Base-by-base conservation (phyloP, 768 basidiomycete species). In the Termitomyces sp. region DNA sequence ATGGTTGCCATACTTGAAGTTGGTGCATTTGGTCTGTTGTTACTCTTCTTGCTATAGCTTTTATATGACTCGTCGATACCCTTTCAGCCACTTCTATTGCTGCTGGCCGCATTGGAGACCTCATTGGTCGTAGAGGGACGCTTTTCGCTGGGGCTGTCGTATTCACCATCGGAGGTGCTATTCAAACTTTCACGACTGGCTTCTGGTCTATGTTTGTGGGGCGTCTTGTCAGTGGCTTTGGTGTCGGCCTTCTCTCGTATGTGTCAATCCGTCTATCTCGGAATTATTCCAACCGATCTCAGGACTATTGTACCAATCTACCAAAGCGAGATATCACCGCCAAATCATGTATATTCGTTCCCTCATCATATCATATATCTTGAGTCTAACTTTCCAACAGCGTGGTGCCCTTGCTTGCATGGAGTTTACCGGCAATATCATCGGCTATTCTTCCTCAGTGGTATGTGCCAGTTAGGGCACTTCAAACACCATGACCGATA, bases 1-100 rank as follows among this genome's bases (percentile, higher is more conserved):
- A 94, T 98, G 89, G 94, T 97, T 38, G 91, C 94, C n/a, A 87
- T 95, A 5, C 74, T 96, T 32, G 94, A 98, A 70, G 80, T 98
- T 33, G 94, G 94, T 41, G 94, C 94, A 36, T 87, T 97, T 68
- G 79, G 93, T 91, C 65, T 40, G 85, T 73, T 36, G 12, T 38
- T 12, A 15, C 50, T 12, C 36, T 43, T 20, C 22, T 32, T 33
- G 25, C 7, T 23, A 16, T 2, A 0, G 22, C 50, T 36, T 44
- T 52, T 42, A 22, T 23, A 35, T 50, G 22, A 45, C n/a, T 29
- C 3, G 11, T 9, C 18, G 16, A 25, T 39, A 15, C 41, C 36
- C 32, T 55, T 12, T 25, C 63, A 94, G 91, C 89, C 56, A 97
- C 95, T 0, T 95, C 94, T 12, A 70, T 97, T 53, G 86, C 91